Base-by-base conservation (phyloP, 768 basidiomycete species). In the Serendipita vermifera region DNA sequence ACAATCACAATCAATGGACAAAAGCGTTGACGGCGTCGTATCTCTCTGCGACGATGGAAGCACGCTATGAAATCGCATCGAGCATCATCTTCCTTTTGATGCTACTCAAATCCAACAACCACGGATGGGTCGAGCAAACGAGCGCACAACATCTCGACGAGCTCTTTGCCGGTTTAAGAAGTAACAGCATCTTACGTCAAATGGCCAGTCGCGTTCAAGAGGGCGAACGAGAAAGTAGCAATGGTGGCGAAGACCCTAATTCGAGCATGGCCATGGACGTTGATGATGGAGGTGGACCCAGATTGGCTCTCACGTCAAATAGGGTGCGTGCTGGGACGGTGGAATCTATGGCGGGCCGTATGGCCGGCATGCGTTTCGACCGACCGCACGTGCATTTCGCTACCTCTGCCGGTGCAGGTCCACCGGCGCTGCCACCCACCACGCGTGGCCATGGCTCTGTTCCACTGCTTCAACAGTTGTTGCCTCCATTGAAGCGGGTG, bases 111-210 rank as follows among this genome's bases (percentile, higher is more conserved):
- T 22, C 29, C 46, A 35, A 68, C 83, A n/a, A 69, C 70, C 33
- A 68, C 72, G 32, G 84, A 83, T 80, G 79, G 83, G 63, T 77
- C 79, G 15, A 70, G 79, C 20, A 63, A 86, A 26, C 67, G 85
- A 43, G 80, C 79, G 38, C 59, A 6, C 15, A 26, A 15, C 46
- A 58, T 6, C 29, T 60, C 17, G 61, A 55, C 6, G 85, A 88
- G 64, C 77, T 87, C 22, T 82, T 89, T 66, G 83, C 84, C 5
- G 80, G 88, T 26, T 87, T 84, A 61, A 77, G 86, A n/a, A 85
- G 84, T 13, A 70, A 85, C 22, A 79, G 83, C 22, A 83, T 86
- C 73, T 71, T 87, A 17, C 82, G 80, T 26, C 77, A 75, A 57
- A 71, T 81, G 43, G 70, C 75, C 14, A 72, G 73, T 46, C 84